phyloP scores from a whole-genome alignment of 192 early-diverging fungal genomes.

The Umbelopsis vinacea region DNA sequence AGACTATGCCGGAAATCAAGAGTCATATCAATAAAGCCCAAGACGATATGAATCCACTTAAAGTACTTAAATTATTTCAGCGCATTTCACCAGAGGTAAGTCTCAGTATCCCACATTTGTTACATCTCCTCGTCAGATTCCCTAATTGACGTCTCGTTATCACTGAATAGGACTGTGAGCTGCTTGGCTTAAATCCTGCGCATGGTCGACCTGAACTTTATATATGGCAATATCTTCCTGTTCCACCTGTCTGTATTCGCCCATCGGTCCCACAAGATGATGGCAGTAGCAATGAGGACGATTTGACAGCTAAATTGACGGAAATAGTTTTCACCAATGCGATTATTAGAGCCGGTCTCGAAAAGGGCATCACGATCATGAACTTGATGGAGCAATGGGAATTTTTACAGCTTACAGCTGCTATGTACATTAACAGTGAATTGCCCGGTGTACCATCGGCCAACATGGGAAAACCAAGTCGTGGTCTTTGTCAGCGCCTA shows the following conservation, averaged over 20 bases:
- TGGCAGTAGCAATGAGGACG: constrained; percentile 92
- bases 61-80: constrained; percentile 85
- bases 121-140: not conserved
- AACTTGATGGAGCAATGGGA: constrained; percentile 96
- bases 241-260: constrained; percentile 95
- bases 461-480: constrained; percentile 63
- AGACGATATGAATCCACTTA: constrained; percentile 93
- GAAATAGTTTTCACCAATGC: constrained; percentile 94
- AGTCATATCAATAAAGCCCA: constrained; percentile 81
- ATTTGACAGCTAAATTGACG: constrained; percentile 92
- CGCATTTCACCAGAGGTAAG: constrained; percentile 81
- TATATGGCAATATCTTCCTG: constrained; percentile 92
- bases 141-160: no score
- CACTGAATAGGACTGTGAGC: constrained; percentile 79
- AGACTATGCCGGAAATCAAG: constrained; percentile 75
- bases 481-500: constrained; percentile 93
- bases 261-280: constrained; percentile 95
- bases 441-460: constrained; percentile 85
- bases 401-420: constrained; percentile 87
- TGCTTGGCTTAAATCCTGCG: constrained; percentile 88
- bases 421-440: constrained; percentile 97
- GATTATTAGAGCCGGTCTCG: constrained; percentile 67
- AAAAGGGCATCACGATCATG: constrained; percentile 65
- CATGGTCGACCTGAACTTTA: constrained; percentile 90
- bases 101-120: not conserved